phyloP scores from a whole-genome alignment of 176 grass and related monocot genomes.

The Neostapfia colusana region DNA sequence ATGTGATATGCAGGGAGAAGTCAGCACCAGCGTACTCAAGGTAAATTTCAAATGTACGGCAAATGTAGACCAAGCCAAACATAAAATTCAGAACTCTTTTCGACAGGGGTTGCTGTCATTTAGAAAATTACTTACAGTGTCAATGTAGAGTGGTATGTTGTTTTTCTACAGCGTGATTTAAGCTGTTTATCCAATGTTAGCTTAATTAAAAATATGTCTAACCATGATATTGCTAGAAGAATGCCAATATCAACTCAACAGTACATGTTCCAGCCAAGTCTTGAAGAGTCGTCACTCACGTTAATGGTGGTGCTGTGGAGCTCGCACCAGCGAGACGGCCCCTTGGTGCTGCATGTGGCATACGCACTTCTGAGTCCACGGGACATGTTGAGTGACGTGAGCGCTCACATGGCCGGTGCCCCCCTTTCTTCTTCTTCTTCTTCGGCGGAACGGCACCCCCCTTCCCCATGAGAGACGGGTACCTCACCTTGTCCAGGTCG shows the following conservation, averaged over 20 bases:
- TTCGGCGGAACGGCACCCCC: no score
- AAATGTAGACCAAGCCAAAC: not conserved
- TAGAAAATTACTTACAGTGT: not conserved
- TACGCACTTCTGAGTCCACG: no score
- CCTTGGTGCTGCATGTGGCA: no score
- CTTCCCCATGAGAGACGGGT: no score
- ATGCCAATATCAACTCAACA: not conserved
- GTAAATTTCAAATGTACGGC: not conserved
- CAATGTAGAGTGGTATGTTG: not conserved
- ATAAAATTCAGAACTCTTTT: not conserved
- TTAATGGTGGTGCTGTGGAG: no score
- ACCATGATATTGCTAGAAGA: not conserved
- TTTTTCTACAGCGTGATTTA: not conserved
- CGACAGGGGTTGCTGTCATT: not conserved
- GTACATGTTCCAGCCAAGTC: no score
- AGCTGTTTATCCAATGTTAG: not conserved
- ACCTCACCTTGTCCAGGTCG: no score
- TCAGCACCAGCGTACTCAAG: not conserved
- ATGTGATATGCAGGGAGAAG: not conserved
- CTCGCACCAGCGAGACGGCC: no score
- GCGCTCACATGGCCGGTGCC: no score
- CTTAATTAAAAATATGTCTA: not conserved
- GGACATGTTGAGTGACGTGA: no score
- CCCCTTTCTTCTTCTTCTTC: no score
- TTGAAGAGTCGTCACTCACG: no score